These are phyloP conservation scores for Diutina sp. DNA, from an alignment of 1,139 yeast species.

Conservation along the genomic window DNA sequence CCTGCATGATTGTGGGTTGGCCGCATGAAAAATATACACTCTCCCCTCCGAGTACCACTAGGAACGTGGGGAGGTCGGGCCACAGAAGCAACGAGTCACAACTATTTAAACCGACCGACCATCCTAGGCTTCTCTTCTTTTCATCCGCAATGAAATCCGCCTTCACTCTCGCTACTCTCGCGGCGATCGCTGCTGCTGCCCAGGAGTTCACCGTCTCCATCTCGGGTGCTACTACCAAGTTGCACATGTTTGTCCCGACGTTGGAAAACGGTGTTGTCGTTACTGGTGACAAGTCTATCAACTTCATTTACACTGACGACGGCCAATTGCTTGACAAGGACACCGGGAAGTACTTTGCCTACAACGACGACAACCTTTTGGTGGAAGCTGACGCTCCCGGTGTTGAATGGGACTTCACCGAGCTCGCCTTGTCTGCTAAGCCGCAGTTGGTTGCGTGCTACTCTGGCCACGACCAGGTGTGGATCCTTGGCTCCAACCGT, in stretches of 20 bases:
- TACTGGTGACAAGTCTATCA: background rate
- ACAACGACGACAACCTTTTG: background rate
- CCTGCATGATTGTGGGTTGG: no score
- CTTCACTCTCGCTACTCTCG: conserved; percentile 1
- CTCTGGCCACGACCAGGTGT: no score
- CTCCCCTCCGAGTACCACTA: no score
- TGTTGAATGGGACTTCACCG: background rate
- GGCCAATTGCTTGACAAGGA: background rate
- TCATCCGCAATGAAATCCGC: background rate
- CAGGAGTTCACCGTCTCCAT: background rate
- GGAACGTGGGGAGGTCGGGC: background rate
- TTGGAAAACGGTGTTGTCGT: background rate
- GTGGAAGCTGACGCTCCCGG: background rate
- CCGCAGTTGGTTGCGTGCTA: no score
- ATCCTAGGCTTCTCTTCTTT: background rate
- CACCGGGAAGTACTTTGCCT: background rate
- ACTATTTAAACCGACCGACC: no score
- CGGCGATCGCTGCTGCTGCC: background rate
- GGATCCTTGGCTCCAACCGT: no score
- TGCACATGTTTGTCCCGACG: background rate
- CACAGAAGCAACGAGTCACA: background rate
- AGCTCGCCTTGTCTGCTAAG: background rate
- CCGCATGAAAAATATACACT: no score
- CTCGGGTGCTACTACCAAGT: background rate
- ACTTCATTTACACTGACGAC: background rate